Base-by-base conservation (phyloP, 1,284 basidiomycete genomes). In the Pisolithus thermaeus region DNA sequence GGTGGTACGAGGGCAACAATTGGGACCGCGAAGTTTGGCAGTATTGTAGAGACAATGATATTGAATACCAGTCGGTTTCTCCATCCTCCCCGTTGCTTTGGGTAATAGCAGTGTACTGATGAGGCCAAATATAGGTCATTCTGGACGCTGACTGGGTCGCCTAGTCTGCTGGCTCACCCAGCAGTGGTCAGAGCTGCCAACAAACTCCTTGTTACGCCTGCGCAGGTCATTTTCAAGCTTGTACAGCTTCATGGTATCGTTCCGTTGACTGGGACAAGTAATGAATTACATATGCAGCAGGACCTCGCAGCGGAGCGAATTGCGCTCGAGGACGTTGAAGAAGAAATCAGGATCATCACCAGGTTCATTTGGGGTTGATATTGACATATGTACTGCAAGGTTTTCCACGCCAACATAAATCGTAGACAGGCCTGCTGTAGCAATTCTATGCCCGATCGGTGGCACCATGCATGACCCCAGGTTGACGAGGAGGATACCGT, bases 111-210 rank as follows among this genome's bases (percentile, higher is more conserved):
- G 28, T 25, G 47, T 50, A 45, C 39, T 48, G 39, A 58, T 46
- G 5, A 30, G 39, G 11, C 25, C 32, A n/a, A 37, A 27, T 9
- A 16, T 56, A 90, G 88, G 61, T 88, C 87, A 9, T 92, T 92
- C 67, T 92, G 90, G 90, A 92, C 90, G 18, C 70, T 92, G 18
- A 81, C 87, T 0, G 89, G 89, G 9, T 88, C 86, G 1, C 85
- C 87, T 2, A 71, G 64, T 2, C 71, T 91, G 7, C 70, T 90
- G 3, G 54, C 66, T 1, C 74, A 82, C 59, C 74, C 78, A 0
- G 63, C 72, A 1, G 60, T 87, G 3, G 55, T 66, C 3, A 54
- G 66, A 3, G 67, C 90, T 16, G 78, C 83, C 0, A 54, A 70
- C 14, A 68, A 66, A 30, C 68, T 77, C 28, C 65, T 68, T 1